Evolutionary conservation across 345 rosid genomes (phyloP), one percentile per base, ranked within the genome.

Genomic region (Heritiera littoralis): DNA sequence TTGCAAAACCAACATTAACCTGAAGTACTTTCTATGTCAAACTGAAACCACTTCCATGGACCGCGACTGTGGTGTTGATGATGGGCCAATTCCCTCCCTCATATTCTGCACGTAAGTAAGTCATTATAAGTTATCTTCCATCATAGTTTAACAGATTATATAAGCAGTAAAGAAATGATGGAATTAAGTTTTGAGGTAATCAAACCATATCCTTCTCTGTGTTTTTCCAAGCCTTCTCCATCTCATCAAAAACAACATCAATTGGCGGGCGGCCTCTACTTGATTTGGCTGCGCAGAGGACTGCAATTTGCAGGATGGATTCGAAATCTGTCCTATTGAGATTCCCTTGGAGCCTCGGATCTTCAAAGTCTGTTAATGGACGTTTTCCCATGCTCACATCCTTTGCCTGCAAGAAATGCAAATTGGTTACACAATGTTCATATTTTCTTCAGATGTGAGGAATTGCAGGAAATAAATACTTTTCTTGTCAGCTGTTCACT

Each of bases 401-500:
- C 74, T 46, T 87, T 41, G 91, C 93, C 93, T 90, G 46, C 68
- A 78, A 2, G 51, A 69, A 64, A 55, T 11, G 40, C 9, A 18
- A n/a, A 38, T n/a, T 30, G 45, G 59, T 72, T 72, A 72, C 20
- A 10, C 32, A 67, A 3, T 41, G 46, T n/a, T 18, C 40, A 7
- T 1, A 15, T 28, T n/a, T n/a, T n/a, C 5, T 45, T 35, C 11
- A 20, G n/a, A 35, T 28, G 11, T 56, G 8, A 15, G 14, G 30
- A 72, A 8, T 55, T 49, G 11, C 30, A 14, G 23, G 52, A 30
- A 3, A 63, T 51, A 41, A 32, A 7, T 86, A 91, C 92, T 89
- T 89, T 91, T 78, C 90, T 77, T n/a, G 90, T 87, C 63, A 91
- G 89, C 81, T 88, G 93, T 66, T 89, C 92, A 77, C 93, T 84